Conservation (phyloP, 495 filamentous ascomycete genomes). For the Clohesyomyces aquaticus region DNA sequence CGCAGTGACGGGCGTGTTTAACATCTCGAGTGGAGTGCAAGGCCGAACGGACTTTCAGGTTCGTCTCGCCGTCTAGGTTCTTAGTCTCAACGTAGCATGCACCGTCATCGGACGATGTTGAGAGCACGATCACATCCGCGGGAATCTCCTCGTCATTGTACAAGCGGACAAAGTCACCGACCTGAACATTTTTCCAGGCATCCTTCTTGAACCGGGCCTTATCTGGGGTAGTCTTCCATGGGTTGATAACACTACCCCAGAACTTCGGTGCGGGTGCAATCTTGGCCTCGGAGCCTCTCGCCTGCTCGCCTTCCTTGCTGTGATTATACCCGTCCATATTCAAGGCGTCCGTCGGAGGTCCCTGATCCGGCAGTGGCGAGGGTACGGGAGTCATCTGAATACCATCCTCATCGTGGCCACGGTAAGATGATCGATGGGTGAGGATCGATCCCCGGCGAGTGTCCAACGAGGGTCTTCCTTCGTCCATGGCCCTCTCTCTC, state of each 20-base stretch:
- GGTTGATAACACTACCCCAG: conserved; percentile 69
- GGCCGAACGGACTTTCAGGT: conserved; percentile 92
- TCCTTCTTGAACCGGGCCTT: conserved; percentile 86
- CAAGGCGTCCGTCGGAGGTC: conserved; percentile 32
- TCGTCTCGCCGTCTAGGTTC: conserved; percentile 97
- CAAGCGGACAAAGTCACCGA: conserved; percentile 94
- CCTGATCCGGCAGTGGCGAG: conserved; percentile 69
- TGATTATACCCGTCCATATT: conserved; percentile 24
- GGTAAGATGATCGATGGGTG: conserved; percentile 64
- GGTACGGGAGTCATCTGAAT: conserved; percentile 97
- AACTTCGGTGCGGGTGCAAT: conserved; percentile 40
- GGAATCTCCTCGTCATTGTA: conserved; percentile 97
- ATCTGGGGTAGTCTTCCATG: conserved; percentile 59
- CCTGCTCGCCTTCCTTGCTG: conserved; percentile 25
- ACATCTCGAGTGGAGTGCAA: conserved; percentile 81
- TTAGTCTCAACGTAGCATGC: conserved; percentile 98
- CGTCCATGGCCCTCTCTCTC: conserved; percentile 53
- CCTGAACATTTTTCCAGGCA: conserved; percentile 92
- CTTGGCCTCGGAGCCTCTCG: conserved; percentile 2
- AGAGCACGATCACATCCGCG: conserved; percentile 92
- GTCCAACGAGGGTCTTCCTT: conserved; percentile 64
- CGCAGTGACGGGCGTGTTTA: conserved; percentile 90
- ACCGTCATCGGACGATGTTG: conserved; percentile 92
- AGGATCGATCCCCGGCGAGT: conserved; percentile 66
- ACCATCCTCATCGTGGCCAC: conserved; percentile 52